These are phyloP conservation scores for Daldinia caldariorum DNA, from an alignment of 495 filamentous ascomycete genomes.

Conservation along the genomic window DNA sequence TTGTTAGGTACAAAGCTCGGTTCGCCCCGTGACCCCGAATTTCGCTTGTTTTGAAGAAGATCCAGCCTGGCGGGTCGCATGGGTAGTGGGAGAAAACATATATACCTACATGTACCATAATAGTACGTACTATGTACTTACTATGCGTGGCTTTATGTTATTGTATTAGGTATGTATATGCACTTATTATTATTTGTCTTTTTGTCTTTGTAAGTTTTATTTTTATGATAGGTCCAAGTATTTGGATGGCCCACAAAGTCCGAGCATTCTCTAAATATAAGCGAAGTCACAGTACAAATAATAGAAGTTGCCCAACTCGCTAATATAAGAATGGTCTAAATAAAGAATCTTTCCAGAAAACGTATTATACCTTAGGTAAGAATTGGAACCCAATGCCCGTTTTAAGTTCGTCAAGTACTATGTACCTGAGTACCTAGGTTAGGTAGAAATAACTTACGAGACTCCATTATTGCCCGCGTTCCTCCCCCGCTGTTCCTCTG, in stretches of 20 bases:
- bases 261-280: no score
- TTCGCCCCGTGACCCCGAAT: neutral
- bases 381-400: constrained; percentile 1
- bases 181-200: no score
- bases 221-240: no score
- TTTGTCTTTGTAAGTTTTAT: no score
- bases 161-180: constrained; percentile 3
- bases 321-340: neutral
- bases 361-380: no score
- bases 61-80: constrained; percentile 34
- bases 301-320: neutral
- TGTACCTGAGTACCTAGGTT: neutral
- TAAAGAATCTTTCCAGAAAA: constrained; percentile 7
- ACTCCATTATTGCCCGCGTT: constrained; percentile 19
- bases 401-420: neutral
- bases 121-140: neutral
- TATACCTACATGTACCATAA: neutral
- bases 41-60: constrained; percentile 13
- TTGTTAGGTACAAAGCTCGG: neutral
- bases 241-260: no score
- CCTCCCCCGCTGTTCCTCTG: neutral
- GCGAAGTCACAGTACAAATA: neutral
- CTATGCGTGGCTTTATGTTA: neutral
- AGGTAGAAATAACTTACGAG: neutral
- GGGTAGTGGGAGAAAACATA: no score